Evolutionary conservation across 129 eudicot species (phyloP).

Genomic region (Lactuca saligna): DNA sequence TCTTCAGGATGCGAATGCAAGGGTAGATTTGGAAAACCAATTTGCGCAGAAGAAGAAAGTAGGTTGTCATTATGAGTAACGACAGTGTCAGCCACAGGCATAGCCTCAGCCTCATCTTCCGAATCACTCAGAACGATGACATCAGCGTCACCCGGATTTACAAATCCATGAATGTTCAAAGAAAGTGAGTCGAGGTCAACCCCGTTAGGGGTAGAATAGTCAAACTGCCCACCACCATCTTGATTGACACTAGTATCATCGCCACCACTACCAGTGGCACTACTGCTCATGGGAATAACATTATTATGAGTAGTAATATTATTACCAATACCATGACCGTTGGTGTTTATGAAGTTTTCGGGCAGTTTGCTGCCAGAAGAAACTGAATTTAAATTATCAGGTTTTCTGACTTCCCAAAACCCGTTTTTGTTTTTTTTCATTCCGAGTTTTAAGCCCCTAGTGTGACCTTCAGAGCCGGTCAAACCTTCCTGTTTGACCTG

Average conservation of each 20-base stretch:
- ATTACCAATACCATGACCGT: constrained; percentile 9
- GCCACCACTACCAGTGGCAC: constrained; percentile 87
- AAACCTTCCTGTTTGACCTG: constrained; percentile 62
- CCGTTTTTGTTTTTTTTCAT: constrained; percentile 65
- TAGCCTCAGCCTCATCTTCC: constrained; percentile 49
- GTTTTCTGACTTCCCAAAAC: constrained; percentile 62
- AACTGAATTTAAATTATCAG: constrained; percentile 35
- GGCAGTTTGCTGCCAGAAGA: constrained; percentile 45
- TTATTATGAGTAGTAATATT: not conserved
- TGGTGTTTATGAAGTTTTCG: constrained; percentile 37
- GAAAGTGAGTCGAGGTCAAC: constrained; percentile 67
- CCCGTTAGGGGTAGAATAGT: constrained; percentile 50
- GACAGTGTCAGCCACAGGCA: constrained; percentile 9
- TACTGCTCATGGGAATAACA: constrained; percentile 78
- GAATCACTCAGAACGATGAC: constrained; percentile 83
- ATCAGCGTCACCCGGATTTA: constrained; percentile 41
- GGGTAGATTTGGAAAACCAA: constrained; percentile 34
- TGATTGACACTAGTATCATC: constrained; percentile 86
- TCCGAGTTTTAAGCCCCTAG: constrained; percentile 56
- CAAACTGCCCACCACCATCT: constrained; percentile 52
- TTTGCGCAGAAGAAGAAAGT: constrained; percentile 38
- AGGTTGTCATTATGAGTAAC: not conserved
- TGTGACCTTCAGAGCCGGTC: constrained; percentile 53
- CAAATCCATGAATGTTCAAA: constrained; percentile 36
- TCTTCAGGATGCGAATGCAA: constrained; percentile 51